Evolutionary conservation across 2,329 filamentous ascomycete genomes (phyloP).

Genomic region (Thelonectria blattea): DNA sequence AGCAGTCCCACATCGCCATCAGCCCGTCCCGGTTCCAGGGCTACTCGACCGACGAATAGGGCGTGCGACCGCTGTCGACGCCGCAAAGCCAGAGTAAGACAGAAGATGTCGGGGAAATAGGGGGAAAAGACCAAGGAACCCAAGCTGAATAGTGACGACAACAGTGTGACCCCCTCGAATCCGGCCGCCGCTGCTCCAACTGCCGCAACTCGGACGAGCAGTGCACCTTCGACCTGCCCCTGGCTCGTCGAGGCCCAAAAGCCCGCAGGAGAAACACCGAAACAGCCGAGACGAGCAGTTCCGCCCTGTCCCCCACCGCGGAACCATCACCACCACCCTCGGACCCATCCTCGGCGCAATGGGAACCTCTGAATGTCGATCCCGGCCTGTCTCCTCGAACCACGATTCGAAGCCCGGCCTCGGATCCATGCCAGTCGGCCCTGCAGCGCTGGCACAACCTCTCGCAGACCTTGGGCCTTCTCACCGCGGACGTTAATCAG

Average conservation of each 20-base stretch:
- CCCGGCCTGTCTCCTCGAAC: slow-evolving; percentile 35
- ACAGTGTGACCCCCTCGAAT: slow-evolving; percentile 40
- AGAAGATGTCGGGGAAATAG: slow-evolving; percentile 18
- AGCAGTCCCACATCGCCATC: slow-evolving; percentile 28
- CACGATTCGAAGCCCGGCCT: slow-evolving; percentile 26
- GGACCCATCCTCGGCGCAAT: slow-evolving; percentile 26
- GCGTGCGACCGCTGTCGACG: slow-evolving; percentile 46
- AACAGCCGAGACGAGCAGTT: slow-evolving; percentile 14
- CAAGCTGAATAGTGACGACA: slow-evolving; percentile 18
- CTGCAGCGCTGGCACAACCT: slow-evolving; percentile 41
- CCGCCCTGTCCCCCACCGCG: slow-evolving; percentile 24
- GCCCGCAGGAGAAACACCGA: slow-evolving; percentile 16
- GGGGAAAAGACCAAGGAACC: not conserved
- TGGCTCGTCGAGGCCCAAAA: slow-evolving; percentile 48
- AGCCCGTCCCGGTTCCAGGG: slow-evolving; percentile 19
- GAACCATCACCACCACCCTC: slow-evolving; percentile 26
- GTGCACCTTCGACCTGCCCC: slow-evolving; percentile 48
- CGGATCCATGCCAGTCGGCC: slow-evolving; percentile 28
- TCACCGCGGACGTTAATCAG: slow-evolving; percentile 34
- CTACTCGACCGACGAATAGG: slow-evolving; percentile 33
- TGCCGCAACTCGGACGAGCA: slow-evolving; percentile 42
- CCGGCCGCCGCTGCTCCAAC: slow-evolving; percentile 38
- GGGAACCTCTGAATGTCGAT: slow-evolving; percentile 32
- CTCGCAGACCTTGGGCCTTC: slow-evolving; percentile 32
- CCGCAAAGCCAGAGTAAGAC: slow-evolving; percentile 44